Conservation (phyloP, 106 monocot species). For the Dendrobium officinale region DNA sequence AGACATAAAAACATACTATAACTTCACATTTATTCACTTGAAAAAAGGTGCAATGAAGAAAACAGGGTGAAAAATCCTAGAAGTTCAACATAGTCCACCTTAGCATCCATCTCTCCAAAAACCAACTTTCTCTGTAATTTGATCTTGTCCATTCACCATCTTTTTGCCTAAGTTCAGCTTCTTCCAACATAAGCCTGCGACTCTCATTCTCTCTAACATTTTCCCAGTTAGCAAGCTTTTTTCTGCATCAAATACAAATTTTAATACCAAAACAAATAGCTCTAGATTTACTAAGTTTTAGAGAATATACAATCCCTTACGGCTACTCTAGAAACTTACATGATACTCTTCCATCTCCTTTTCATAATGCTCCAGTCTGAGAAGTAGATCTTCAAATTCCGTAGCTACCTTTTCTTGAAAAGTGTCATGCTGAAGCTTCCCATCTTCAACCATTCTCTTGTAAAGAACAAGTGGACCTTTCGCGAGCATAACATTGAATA, state of each 20-base stretch:
- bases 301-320: neutral
- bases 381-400: constrained; percentile 64
- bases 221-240: constrained; percentile 64
- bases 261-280: neutral
- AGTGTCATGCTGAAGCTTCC: constrained; percentile 66
- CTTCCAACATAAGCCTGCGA: constrained; percentile 58
- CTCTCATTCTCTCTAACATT: constrained; percentile 54
- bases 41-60: no score
- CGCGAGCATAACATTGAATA: constrained; percentile 12
- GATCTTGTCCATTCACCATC: constrained; percentile 50
- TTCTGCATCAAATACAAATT: constrained; percentile 25
- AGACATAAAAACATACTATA: no score
- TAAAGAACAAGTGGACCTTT: constrained; percentile 81
- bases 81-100: constrained; percentile 20
- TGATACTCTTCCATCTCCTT: constrained; percentile 94
- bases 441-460: constrained; percentile 70
- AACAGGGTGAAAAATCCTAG: no score
- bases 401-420: constrained; percentile 71
- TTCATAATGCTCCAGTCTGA: constrained; percentile 56
- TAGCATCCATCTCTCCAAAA: constrained; percentile 40
- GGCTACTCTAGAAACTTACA: constrained; percentile 24
- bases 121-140: constrained; percentile 19
- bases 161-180: constrained; percentile 64
- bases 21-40: no score
- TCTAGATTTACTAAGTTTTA: neutral